phyloP scores from a whole-genome alignment of 1,284 basidiomycete species.

The Ustilago cynodontis region DNA sequence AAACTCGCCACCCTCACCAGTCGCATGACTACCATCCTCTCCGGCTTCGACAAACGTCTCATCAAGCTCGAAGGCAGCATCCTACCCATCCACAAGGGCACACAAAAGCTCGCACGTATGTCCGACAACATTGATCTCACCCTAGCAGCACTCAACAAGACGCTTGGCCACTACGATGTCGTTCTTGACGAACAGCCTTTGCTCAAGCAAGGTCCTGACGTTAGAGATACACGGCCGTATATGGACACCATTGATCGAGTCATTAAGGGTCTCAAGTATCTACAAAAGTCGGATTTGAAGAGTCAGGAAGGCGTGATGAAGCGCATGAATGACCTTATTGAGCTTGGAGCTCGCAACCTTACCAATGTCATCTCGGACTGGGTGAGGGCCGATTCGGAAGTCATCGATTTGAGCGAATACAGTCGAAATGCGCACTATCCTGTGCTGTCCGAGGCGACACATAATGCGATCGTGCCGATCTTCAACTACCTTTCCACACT shows the following conservation, averaged over 20 bases:
- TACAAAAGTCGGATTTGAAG: constrained; percentile 45
- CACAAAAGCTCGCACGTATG: constrained; percentile 64
- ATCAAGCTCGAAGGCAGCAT: constrained; percentile 68
- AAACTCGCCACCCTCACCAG: constrained; percentile 69
- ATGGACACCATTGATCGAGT: constrained; percentile 66
- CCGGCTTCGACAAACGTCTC: constrained; percentile 71
- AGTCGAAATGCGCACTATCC: constrained; percentile 43
- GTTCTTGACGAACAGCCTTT: constrained; percentile 66
- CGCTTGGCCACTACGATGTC: constrained; percentile 65
- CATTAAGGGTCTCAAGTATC: constrained; percentile 57
- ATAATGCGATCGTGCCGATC: constrained; percentile 55
- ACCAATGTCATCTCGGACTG: constrained; percentile 61
- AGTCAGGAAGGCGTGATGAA: constrained; percentile 61
- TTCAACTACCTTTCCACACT: constrained; percentile 58
- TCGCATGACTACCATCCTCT: constrained; percentile 70
- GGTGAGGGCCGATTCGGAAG: constrained; percentile 58
- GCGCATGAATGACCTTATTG: constrained; percentile 64
- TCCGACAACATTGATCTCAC: constrained; percentile 62
- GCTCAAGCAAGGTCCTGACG: constrained; percentile 63
- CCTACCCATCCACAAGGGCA: constrained; percentile 67
- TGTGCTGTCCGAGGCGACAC: constrained; percentile 46
- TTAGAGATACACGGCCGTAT: constrained; percentile 61
- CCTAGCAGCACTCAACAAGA: constrained; percentile 60
- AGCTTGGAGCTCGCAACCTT: constrained; percentile 63
- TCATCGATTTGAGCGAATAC: constrained; percentile 56